phyloP scores from a whole-genome alignment of 2,329 filamentous ascomycete genomes.

The Hymenoscyphus infarciens region DNA sequence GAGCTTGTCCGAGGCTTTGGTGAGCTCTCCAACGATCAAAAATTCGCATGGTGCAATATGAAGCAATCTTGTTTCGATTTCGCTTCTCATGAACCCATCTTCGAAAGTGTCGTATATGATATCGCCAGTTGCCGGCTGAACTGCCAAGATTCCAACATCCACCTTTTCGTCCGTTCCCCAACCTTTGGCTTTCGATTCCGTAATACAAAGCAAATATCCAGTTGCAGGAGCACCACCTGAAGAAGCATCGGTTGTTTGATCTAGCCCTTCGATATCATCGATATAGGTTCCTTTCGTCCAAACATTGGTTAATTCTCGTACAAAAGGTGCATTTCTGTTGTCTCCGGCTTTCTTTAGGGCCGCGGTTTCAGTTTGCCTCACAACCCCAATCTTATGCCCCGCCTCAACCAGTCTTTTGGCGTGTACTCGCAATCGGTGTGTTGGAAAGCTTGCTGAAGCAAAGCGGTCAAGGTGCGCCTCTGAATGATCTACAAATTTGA shows the following conservation, averaged over 20 bases:
- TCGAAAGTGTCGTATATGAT: conserved; percentile 96
- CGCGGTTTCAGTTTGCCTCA: conserved; percentile 90
- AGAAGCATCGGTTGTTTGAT: conserved; percentile 49
- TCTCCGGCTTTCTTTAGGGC: conserved; percentile 93
- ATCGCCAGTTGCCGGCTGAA: conserved; percentile 92
- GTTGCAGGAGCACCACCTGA: conserved; percentile 59
- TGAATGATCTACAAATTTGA: conserved; percentile 59
- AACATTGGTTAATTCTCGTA: conserved; percentile 88
- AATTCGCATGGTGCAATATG: conserved; percentile 97
- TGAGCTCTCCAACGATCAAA: conserved; percentile 84
- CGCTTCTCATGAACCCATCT: conserved; percentile 94
- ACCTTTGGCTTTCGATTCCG: conserved; percentile 75
- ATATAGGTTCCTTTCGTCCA: conserved; percentile 99
- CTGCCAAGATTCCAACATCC: conserved; percentile 84
- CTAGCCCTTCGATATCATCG: conserved; percentile 83
- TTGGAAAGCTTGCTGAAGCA: conserved; percentile 91
- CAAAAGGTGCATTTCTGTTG: conserved; percentile 89
- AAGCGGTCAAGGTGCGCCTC: conserved; percentile 91
- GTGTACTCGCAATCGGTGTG: conserved; percentile 86
- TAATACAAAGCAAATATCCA: conserved; percentile 91
- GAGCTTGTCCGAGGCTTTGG: conserved; percentile 87
- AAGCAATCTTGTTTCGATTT: conserved; percentile 90
- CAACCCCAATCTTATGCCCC: conserved; percentile 93
- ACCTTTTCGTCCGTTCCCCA: conserved; percentile 90
- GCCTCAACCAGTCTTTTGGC: conserved; percentile 89